These are phyloP conservation scores for Aspergillus sp. DNA, from an alignment of 2,329 filamentous ascomycete genomes.

Conservation along the genomic window DNA sequence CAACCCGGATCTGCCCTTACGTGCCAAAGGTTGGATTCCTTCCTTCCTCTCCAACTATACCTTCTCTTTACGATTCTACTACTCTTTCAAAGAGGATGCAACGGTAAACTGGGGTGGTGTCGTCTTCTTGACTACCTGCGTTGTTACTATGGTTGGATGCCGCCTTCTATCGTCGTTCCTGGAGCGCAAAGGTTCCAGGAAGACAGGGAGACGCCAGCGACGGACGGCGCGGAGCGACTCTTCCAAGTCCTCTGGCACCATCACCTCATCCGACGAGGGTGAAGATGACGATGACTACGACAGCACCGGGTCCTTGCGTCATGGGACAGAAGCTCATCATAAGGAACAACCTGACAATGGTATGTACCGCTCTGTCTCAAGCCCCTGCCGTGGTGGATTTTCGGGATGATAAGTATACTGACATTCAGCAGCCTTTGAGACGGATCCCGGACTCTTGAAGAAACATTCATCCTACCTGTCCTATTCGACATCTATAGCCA, in stretches of 20 bases:
- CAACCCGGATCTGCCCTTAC: no score
- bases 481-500: slow-evolving; percentile 68
- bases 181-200: slow-evolving; percentile 20
- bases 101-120: slow-evolving; percentile 28
- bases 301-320: slow-evolving; percentile 31
- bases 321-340: slow-evolving; percentile 24
- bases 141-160: slow-evolving; percentile 38
- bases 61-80: slow-evolving; percentile 16
- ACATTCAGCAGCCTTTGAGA: slow-evolving; percentile 35
- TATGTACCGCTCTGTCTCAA: slow-evolving; percentile 14
- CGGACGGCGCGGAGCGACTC: slow-evolving; percentile 17
- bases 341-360: slow-evolving; percentile 30
- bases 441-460: slow-evolving; percentile 76
- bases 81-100: slow-evolving; percentile 25
- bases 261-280: slow-evolving; percentile 37
- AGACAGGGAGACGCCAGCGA: slow-evolving; percentile 20
- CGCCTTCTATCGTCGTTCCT: slow-evolving; percentile 31
- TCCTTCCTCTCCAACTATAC: slow-evolving; percentile 19
- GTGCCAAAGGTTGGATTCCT: background rate
- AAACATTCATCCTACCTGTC: slow-evolving; percentile 70
- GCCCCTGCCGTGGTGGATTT: background rate
- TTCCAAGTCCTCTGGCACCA: slow-evolving; percentile 25
- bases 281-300: slow-evolving; percentile 38
- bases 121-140: slow-evolving; percentile 31
- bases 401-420: slow-evolving; percentile 11